Evolutionary conservation across 176 grass and related monocot genomes (phyloP).

Genomic region (Phyllostachys edulis): DNA sequence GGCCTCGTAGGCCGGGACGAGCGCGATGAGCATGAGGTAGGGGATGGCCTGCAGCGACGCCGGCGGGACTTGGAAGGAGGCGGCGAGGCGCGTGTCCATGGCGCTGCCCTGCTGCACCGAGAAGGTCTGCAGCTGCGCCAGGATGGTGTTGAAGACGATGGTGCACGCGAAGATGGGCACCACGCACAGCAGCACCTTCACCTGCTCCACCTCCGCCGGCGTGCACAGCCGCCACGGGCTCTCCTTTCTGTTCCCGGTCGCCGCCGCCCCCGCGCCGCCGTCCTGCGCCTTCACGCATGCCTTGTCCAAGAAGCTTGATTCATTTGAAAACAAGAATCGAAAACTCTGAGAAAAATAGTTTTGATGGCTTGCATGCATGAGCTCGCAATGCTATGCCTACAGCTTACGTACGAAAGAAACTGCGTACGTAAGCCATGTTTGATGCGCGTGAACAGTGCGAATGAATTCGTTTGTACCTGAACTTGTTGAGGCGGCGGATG

Average conservation of each 20-base stretch:
- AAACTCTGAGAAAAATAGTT: background rate
- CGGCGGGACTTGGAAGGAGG: slow-evolving; percentile 60
- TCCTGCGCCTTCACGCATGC: slow-evolving; percentile 63
- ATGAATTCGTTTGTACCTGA: slow-evolving; percentile 35
- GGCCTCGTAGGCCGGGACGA: slow-evolving; percentile 73
- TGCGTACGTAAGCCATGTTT: background rate
- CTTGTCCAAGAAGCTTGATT: slow-evolving; percentile 73
- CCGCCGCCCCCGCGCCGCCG: background rate
- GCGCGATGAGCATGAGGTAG: slow-evolving; percentile 51
- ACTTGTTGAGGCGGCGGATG: slow-evolving; percentile 52
- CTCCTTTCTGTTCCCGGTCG: slow-evolving; percentile 26
- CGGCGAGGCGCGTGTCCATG: slow-evolving; percentile 56
- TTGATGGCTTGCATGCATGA: background rate
- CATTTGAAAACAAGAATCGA: background rate
- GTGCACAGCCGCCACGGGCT: slow-evolving; percentile 65
- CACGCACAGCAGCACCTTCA: slow-evolving; percentile 75
- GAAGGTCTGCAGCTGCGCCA: slow-evolving; percentile 85
- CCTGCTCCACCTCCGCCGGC: slow-evolving; percentile 68
- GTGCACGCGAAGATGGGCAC: slow-evolving; percentile 84
- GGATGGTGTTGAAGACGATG: slow-evolving; percentile 91
- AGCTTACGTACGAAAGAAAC: too few relatives aligned
- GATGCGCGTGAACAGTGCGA: background rate
- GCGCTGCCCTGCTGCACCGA: slow-evolving; percentile 75
- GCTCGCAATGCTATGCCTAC: background rate
- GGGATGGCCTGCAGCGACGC: slow-evolving; percentile 86